Evolutionary conservation across 1,139 yeast species (phyloP).

Genomic region (Magnusiomyces paraingens): DNA sequence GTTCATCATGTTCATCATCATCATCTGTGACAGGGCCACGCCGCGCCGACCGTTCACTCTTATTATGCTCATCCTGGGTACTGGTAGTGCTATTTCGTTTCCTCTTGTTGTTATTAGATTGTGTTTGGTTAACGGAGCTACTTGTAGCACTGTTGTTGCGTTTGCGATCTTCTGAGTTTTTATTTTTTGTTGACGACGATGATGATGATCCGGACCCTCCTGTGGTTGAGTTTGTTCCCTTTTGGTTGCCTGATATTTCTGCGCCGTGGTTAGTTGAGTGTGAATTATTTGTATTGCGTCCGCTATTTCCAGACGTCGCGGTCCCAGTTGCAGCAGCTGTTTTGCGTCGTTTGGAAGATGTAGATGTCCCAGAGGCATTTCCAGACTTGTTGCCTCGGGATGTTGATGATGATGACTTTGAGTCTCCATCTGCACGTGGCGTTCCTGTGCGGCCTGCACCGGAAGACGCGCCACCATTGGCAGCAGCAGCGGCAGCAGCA

Average conservation of each 20-base stretch:
- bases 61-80: neutral
- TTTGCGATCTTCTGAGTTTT: slow-evolving; percentile 6
- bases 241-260: neutral
- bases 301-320: slow-evolving; percentile 1
- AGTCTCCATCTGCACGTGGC: slow-evolving; percentile 13
- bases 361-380: neutral
- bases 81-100: slow-evolving; percentile 4
- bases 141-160: slow-evolving; percentile 13
- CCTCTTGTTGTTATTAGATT: neutral
- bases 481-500: slow-evolving; percentile 3
- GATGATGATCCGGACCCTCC: slow-evolving; percentile 7
- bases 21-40: no score
- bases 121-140: slow-evolving; percentile 3
- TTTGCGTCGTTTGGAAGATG: slow-evolving; percentile 12
- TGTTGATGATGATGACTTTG: slow-evolving; percentile 7
- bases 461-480: slow-evolving; percentile 8
- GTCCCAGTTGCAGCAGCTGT: slow-evolving; percentile 15
- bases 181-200: slow-evolving; percentile 9
- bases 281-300: slow-evolving; percentile 1
- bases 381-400: slow-evolving; percentile 13
- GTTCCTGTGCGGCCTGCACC: slow-evolving; percentile 16
- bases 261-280: slow-evolving; percentile 4
- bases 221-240: no score
- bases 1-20: no score
- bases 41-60: neutral